These are phyloP conservation scores for Tylopilus cervinicoccineus DNA, from an alignment of 768 basidiomycete species.

Conservation along the genomic window DNA sequence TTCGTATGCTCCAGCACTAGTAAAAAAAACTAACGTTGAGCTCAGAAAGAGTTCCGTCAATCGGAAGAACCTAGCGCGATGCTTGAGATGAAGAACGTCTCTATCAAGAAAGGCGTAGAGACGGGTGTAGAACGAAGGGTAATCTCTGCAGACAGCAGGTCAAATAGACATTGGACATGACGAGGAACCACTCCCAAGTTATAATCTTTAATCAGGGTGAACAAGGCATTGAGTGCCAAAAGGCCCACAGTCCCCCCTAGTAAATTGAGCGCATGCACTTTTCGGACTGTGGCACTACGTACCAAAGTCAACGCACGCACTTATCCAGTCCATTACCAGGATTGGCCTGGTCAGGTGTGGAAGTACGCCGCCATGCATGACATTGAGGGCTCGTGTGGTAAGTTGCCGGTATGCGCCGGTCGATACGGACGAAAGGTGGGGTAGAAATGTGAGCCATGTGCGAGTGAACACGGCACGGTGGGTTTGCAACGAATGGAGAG, in stretches of 20 bases:
- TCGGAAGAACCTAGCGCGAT: constrained; percentile 93
- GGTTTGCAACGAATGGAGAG: constrained; percentile 68
- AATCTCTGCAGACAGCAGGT: constrained; percentile 58
- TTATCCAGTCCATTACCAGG: constrained; percentile 90
- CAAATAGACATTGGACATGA: constrained; percentile 1
- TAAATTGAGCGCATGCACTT: not conserved
- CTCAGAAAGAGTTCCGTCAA: constrained; percentile 86
- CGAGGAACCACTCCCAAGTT: constrained; percentile 64
- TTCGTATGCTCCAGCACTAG: not conserved
- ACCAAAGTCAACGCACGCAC: constrained; percentile 80
- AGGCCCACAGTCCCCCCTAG: constrained; percentile 82
- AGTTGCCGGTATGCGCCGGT: constrained; percentile 32
- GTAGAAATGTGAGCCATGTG: constrained; percentile 73
- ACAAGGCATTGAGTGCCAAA: constrained; percentile 87
- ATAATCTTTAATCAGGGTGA: constrained; percentile 86
- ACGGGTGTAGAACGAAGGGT: constrained; percentile 90
- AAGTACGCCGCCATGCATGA: constrained; percentile 80
- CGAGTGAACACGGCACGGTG: constrained; percentile 80
- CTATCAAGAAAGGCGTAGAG: constrained; percentile 88
- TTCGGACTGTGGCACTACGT: constrained; percentile 18
- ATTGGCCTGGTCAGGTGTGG: constrained; percentile 78
- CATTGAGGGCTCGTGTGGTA: constrained; percentile 58
- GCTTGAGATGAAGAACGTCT: constrained; percentile 85
- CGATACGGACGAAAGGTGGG: constrained; percentile 45
- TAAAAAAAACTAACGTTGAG: constrained; percentile 69